phyloP scores from a whole-genome alignment of 2,329 filamentous ascomycete genomes.

The Sclerotinia trifoliorum region DNA sequence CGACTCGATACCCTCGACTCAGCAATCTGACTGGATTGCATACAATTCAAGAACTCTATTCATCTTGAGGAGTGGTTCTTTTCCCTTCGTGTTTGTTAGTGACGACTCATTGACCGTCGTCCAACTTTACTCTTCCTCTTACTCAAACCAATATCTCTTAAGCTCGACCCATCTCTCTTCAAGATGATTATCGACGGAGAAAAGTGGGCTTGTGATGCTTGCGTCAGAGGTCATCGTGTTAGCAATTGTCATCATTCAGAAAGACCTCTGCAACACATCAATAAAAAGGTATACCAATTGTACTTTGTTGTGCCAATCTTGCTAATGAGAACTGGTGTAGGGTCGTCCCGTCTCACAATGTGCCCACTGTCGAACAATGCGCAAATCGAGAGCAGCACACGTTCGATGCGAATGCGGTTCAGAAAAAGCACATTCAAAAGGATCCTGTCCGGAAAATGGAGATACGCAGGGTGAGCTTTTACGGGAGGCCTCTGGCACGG shows the following conservation, averaged over 20 bases:
- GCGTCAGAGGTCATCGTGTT: slow-evolving; percentile 95
- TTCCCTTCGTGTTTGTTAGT: slow-evolving; percentile 24
- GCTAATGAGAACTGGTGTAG: slow-evolving; percentile 34
- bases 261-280: slow-evolving; percentile 88
- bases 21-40: slow-evolving; percentile 38
- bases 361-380: slow-evolving; percentile 90
- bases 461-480: slow-evolving; percentile 42
- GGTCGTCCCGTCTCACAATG: slow-evolving; percentile 97
- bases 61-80: slow-evolving; percentile 35
- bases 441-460: slow-evolving; percentile 54
- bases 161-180: slow-evolving; percentile 29
- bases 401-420: slow-evolving; percentile 96
- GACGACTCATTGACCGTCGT: slow-evolving; percentile 33
- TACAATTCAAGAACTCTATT: slow-evolving; percentile 31
- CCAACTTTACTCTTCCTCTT: slow-evolving; percentile 18
- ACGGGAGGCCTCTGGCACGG: slow-evolving; percentile 30
- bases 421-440: slow-evolving; percentile 70
- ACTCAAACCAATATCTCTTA: slow-evolving; percentile 21
- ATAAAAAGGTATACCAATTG: slow-evolving; percentile 64
- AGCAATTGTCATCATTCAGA: slow-evolving; percentile 97
- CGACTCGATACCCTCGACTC: slow-evolving; percentile 41
- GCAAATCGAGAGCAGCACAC: slow-evolving; percentile 93
- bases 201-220: slow-evolving; percentile 91
- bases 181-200: slow-evolving; percentile 87
- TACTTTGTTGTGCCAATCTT: background rate